These are phyloP conservation scores for Backusella macrospora DNA, from an alignment of 192 early-diverging fungal species.

Conservation along the genomic window DNA sequence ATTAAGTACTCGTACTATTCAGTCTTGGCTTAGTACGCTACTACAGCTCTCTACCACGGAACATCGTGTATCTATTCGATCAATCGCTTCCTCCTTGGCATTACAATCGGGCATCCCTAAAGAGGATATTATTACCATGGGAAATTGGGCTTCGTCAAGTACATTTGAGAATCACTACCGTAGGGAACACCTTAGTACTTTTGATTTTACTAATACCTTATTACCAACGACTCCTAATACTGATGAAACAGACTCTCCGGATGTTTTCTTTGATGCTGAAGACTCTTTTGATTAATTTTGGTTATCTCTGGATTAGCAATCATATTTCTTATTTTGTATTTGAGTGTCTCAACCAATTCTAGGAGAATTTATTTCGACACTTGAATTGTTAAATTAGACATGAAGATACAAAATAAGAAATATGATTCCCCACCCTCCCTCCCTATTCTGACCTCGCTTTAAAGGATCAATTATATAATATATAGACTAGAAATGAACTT, in stretches of 20 bases:
- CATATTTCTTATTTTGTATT: not conserved
- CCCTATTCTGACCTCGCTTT: not conserved
- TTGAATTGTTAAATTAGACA: not conserved
- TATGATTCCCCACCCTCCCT: not conserved
- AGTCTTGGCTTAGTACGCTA: not conserved
- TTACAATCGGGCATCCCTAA: not conserved
- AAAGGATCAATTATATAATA: slow-evolving; percentile 8
- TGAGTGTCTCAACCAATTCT: not conserved
- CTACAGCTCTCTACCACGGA: not conserved
- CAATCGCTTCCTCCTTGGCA: not conserved
- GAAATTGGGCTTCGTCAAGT: not conserved
- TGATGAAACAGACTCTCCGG: too few species aligned
- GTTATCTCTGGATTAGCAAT: not conserved
- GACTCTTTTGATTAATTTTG: too few species aligned
- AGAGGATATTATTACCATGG: not conserved
- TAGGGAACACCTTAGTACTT: not conserved
- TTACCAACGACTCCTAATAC: not conserved
- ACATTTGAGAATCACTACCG: not conserved
- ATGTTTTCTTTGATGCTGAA: too few species aligned
- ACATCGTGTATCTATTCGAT: not conserved
- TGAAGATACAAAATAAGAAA: not conserved
- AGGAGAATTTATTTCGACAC: not conserved
- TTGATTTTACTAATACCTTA: not conserved
- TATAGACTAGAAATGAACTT: not conserved
- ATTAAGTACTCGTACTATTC: not conserved